A percentile compares a stretch with the other conserved stretches of the same genome.
Evolutionary conservation across 768 basidiomycete genomes (phyloP).

Genomic region (Plicaturopsis crispa): DNA sequence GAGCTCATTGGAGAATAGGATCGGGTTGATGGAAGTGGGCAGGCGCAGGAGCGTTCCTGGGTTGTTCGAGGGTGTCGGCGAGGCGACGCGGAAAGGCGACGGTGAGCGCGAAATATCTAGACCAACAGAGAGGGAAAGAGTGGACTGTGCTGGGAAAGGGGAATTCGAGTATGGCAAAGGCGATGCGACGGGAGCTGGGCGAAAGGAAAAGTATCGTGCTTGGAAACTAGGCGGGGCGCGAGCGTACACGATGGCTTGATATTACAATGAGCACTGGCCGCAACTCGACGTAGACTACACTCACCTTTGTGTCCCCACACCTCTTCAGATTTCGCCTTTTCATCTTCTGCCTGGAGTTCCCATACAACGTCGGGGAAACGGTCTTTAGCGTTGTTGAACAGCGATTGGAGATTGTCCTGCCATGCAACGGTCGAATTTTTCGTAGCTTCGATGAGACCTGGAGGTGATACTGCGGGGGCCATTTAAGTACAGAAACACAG

Average conservation of each 20-base stretch:
- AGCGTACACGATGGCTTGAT: constrained; percentile 84
- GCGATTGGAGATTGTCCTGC: constrained; percentile 70
- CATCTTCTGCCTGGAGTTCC: constrained; percentile 52
- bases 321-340: constrained; percentile 29
- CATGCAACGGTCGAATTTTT: constrained; percentile 62
- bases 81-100: constrained; percentile 35
- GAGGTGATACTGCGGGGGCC: constrained; percentile 23
- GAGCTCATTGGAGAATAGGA: constrained; percentile 82
- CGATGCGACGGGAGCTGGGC: constrained; percentile 45
- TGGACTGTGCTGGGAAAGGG: constrained; percentile 48
- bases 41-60: constrained; percentile 49
- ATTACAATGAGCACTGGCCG: background rate
- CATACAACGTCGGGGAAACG: constrained; percentile 97
- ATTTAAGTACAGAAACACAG: too few relatives aligned
- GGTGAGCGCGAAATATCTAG: constrained; percentile 33
- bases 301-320: constrained; percentile 96
- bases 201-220: constrained; percentile 78
- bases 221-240: constrained; percentile 92
- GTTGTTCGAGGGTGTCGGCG: constrained; percentile 38
- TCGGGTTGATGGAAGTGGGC: constrained; percentile 61
- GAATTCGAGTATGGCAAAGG: constrained; percentile 45
- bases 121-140: constrained; percentile 47
- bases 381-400: constrained; percentile 82
- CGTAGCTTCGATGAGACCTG: constrained; percentile 58
- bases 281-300: constrained; percentile 11